phyloP scores from a whole-genome alignment of 2,329 filamentous ascomycete species.

The Leptographium lundbergii region DNA sequence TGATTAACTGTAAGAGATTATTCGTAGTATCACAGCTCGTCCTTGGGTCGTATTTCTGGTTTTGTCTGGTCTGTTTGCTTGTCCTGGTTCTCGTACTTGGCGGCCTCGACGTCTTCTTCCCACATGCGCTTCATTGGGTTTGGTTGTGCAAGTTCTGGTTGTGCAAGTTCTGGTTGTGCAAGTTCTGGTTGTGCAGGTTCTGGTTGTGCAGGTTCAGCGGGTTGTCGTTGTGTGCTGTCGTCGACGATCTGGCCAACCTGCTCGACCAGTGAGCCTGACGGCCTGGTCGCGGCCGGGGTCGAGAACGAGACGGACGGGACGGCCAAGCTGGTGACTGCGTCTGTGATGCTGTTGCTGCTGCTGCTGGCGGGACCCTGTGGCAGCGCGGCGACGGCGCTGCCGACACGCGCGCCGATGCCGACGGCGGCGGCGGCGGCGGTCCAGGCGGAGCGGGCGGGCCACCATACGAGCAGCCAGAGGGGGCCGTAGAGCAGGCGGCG shows the following conservation, averaged over 20 bases:
- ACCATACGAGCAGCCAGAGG: constrained; percentile 75
- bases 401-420: constrained; percentile 25
- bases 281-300: not conserved
- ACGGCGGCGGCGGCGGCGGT: constrained; percentile 42
- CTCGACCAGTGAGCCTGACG: constrained; percentile 1
- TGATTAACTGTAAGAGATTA: too few relatives aligned
- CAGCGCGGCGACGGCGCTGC: constrained; percentile 16
- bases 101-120: constrained; percentile 28
- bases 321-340: not conserved
- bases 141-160: constrained; percentile 6
- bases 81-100: constrained; percentile 9
- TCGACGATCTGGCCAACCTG: constrained; percentile 1
- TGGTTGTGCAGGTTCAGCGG: not conserved
- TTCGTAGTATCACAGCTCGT: constrained; percentile 15
- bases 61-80: not conserved
- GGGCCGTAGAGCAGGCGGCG: constrained; percentile 79
- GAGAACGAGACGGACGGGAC: not conserved
- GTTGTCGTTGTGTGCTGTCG: not conserved
- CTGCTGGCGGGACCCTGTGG: constrained; percentile 12
- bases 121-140: constrained; percentile 53
- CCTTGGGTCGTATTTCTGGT: constrained; percentile 9
- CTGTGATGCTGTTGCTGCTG: not conserved
- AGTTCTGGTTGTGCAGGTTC: not conserved
- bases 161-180: too few relatives aligned
- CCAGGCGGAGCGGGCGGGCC: constrained; percentile 49